Percentiles rank a stretch among this genome's conserved stretches.
Conservation (phyloP, 495 filamentous ascomycete genomes). For the Lophiostoma macrostomum region DNA sequence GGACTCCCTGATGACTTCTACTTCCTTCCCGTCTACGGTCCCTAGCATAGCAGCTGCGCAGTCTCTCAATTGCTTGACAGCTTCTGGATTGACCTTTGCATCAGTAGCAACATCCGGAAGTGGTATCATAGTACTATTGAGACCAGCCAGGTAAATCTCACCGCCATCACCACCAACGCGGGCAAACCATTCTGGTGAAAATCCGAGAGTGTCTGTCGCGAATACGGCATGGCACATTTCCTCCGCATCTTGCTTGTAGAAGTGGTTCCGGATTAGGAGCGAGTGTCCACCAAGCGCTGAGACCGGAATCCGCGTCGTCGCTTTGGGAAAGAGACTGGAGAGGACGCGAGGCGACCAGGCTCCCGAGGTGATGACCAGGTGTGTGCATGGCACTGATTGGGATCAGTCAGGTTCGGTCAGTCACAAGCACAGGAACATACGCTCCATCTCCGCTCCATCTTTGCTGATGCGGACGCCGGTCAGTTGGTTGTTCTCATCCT, state of each 20-base stretch:
- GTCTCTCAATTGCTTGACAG: constrained; percentile 52
- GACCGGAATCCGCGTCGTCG: constrained; percentile 52
- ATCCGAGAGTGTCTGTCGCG: constrained; percentile 54
- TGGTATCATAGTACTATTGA: constrained; percentile 58
- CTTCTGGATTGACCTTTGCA: constrained; percentile 42
- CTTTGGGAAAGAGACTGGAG: constrained; percentile 58
- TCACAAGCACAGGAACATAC: constrained; percentile 5
- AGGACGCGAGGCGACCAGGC: constrained; percentile 68
- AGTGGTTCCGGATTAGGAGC: constrained; percentile 61
- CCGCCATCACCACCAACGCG: constrained; percentile 49
- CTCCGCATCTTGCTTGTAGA: constrained; percentile 47
- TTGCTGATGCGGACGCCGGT: constrained; percentile 48
- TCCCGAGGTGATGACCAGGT: constrained; percentile 63
- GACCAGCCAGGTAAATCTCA: constrained; percentile 70
- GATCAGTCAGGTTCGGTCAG: constrained; percentile 2
- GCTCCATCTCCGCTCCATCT: constrained; percentile 50
- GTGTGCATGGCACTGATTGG: constrained; percentile 49
- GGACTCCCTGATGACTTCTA: constrained; percentile 62
- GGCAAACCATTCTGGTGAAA: constrained; percentile 72
- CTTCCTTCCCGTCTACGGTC: constrained; percentile 45
- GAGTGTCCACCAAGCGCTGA: constrained; percentile 68
- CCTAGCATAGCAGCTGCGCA: constrained; percentile 59
- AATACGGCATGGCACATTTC: constrained; percentile 67
- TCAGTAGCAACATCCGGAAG: constrained; percentile 57
- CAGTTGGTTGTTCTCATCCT: constrained; percentile 47